These are phyloP conservation scores for Podospora conica DNA, from an alignment of 495 filamentous ascomycete genomes.

Conservation along the genomic window DNA sequence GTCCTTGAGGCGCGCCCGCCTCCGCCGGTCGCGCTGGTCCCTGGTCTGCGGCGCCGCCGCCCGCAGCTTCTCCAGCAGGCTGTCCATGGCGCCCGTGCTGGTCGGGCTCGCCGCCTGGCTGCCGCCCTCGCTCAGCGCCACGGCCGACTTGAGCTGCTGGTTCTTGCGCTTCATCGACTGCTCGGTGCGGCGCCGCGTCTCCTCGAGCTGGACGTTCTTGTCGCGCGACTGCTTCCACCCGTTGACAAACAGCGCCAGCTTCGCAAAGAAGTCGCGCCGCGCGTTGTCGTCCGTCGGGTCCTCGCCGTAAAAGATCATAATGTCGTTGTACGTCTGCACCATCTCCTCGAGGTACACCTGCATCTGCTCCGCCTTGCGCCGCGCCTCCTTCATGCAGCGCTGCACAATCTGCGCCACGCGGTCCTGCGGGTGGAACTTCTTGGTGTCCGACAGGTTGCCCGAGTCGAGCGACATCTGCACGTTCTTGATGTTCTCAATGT, in stretches of 20 bases:
- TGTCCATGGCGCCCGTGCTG: conserved; percentile 90
- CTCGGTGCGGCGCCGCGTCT: conserved; percentile 76
- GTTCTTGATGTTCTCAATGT: conserved; percentile 91
- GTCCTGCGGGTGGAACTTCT: conserved; percentile 97
- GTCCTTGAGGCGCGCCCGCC: conserved; percentile 81
- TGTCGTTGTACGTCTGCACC: conserved; percentile 84
- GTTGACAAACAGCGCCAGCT: conserved; percentile 81
- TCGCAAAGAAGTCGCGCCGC: conserved; percentile 92
- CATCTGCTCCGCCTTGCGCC: conserved; percentile 95
- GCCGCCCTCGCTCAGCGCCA: conserved; percentile 42
- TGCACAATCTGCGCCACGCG: conserved; percentile 88
- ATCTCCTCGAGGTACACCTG: conserved; percentile 90
- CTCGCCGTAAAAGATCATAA: conserved; percentile 95
- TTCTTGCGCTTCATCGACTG: conserved; percentile 86
- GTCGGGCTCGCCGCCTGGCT: conserved; percentile 57
- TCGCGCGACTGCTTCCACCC: conserved; percentile 96
- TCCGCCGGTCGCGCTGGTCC: conserved; percentile 80
- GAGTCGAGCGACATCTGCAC: conserved; percentile 86
- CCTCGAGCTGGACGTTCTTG: conserved; percentile 84
- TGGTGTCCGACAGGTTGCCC: conserved; percentile 91
- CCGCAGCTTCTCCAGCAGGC: conserved; percentile 89
- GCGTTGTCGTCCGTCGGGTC: conserved; percentile 88
- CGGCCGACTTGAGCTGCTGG: conserved; percentile 55
- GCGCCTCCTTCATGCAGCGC: conserved; percentile 90
- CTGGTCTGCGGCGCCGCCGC: conserved; percentile 84